These are phyloP conservation scores for Eleusine indica DNA, from an alignment of 176 grass and related monocot genomes.

Conservation along the genomic window DNA sequence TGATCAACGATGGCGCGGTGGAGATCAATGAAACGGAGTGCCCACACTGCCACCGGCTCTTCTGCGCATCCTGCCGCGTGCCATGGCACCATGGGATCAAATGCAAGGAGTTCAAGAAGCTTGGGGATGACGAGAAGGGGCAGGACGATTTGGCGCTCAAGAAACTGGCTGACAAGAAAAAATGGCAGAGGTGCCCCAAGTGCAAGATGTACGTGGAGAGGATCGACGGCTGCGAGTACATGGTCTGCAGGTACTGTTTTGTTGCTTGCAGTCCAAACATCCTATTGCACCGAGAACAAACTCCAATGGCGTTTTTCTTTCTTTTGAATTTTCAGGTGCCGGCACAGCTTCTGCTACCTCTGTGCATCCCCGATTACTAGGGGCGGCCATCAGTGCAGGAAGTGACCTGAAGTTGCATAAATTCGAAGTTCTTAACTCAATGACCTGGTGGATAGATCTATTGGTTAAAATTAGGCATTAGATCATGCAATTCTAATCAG, in stretches of 20 bases:
- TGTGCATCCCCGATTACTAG: conserved; percentile 68
- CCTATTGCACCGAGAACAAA: neutral
- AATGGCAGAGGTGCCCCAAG: conserved; percentile 73
- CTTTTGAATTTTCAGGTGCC: conserved; percentile 49
- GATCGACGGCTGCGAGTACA: conserved; percentile 56
- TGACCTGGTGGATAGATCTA: neutral
- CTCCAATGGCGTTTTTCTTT: neutral
- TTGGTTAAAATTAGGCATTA: neutral
- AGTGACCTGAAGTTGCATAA: neutral
- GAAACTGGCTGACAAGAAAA: conserved; percentile 54
- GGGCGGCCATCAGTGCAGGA: conserved; percentile 49
- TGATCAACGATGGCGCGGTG: conserved; percentile 12
- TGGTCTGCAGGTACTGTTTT: conserved; percentile 66
- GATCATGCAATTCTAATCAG: neutral
- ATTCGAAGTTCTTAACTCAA: neutral
- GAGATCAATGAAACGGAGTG: conserved; percentile 55
- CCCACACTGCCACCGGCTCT: conserved; percentile 66
- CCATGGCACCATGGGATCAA: conserved; percentile 64
- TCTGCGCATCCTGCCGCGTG: conserved; percentile 62
- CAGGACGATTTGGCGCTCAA: conserved; percentile 51
- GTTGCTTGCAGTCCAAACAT: neutral
- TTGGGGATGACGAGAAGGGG: conserved; percentile 51
- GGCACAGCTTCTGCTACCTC: conserved; percentile 73
- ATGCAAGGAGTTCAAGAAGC: conserved; percentile 52
- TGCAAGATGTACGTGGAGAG: conserved; percentile 88